These are phyloP conservation scores for Gaultheria prostrata DNA, from an alignment of 148 eudicot species.

Conservation along the genomic window DNA sequence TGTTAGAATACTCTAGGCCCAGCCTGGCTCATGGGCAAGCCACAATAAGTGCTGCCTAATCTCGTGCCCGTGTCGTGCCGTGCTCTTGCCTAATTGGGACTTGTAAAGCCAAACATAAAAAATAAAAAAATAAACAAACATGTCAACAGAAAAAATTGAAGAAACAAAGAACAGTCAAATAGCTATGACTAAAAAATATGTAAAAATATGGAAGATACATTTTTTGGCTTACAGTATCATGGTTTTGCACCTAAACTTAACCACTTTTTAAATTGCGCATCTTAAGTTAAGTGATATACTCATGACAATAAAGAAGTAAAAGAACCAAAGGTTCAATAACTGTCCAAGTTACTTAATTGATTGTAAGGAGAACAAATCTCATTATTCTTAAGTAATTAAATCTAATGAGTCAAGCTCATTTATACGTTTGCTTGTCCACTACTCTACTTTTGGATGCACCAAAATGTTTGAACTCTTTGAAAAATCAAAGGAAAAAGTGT, in stretches of 20 bases:
- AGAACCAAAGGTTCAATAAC: background rate
- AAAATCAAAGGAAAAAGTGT: no score
- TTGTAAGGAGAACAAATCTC: background rate
- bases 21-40: background rate
- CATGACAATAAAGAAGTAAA: background rate
- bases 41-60: background rate
- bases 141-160: background rate
- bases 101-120: background rate
- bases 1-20: no score
- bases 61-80: background rate
- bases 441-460: no score
- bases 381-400: no score
- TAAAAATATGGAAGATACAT: background rate
- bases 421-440: no score
- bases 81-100: background rate
- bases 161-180: background rate
- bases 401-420: background rate
- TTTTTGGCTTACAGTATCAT: background rate
- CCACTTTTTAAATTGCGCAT: background rate
- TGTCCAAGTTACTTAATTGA: background rate
- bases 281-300: no score
- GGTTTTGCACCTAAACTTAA: background rate
- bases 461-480: no score
- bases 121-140: background rate
- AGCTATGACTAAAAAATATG: background rate